phyloP scores from a whole-genome alignment of 176 grass and related monocot species.

The Coix lacrymajobi region DNA sequence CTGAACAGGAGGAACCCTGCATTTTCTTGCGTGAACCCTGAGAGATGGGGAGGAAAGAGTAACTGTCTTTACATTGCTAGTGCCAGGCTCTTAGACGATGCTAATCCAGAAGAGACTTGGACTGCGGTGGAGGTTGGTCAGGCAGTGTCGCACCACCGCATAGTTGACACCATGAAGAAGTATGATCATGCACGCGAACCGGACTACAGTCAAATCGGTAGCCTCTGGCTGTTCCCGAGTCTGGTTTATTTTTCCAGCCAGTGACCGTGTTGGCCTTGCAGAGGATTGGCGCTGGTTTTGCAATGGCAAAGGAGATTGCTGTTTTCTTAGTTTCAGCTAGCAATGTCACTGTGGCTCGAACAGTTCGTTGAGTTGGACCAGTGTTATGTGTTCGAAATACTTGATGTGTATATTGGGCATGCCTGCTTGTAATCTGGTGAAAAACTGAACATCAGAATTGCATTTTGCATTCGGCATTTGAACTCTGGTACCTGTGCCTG shows the following conservation, averaged over 20 bases:
- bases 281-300: too few species aligned
- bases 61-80: conserved; percentile 16
- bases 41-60: not conserved
- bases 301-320: not conserved
- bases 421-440: not conserved
- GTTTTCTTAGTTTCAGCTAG: not conserved
- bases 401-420: not conserved
- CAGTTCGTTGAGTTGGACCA: not conserved
- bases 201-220: not conserved
- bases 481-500: not conserved
- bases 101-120: not conserved
- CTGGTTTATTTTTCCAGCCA: not conserved
- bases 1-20: not conserved
- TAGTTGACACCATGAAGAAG: not conserved
- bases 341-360: too few species aligned
- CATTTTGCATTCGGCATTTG: not conserved
- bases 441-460: not conserved
- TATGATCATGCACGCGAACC: not conserved
- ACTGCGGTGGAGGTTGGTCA: not conserved
- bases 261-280: not conserved
- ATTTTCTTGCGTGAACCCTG: conserved; percentile 17
- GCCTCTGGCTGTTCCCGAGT: conserved; percentile 10
- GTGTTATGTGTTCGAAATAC: not conserved
- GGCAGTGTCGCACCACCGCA: not conserved
- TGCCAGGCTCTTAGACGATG: not conserved